A percentile compares a stretch with the other conserved stretches of the same genome.
These are phyloP conservation scores for Cucumis cinereus DNA, from an alignment of 306 rosid species.

Conservation along the genomic window DNA sequence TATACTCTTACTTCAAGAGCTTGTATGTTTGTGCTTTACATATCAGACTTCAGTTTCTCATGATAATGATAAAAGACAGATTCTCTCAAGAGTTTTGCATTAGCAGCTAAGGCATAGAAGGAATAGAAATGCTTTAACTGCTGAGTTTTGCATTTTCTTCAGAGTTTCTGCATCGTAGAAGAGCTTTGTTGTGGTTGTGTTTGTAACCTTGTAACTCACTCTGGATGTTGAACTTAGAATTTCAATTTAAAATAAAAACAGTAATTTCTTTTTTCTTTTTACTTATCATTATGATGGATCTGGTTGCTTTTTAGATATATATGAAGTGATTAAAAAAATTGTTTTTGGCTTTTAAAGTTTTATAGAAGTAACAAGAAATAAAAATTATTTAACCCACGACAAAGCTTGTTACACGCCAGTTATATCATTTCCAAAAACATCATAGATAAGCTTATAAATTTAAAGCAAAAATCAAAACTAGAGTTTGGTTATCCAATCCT, in stretches of 20 bases:
- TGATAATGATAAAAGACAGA: neutral
- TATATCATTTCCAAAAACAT: too few species aligned
- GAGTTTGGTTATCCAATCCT: too few species aligned
- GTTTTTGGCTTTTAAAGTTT: too few species aligned
- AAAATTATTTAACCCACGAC: too few species aligned
- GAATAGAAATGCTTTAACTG: neutral
- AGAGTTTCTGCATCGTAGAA: neutral
- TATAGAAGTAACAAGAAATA: too few species aligned
- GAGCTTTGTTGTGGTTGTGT: neutral
- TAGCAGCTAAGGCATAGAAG: too few species aligned
- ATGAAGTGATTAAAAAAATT: too few species aligned
- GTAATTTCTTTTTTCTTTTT: neutral
- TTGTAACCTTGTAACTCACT: neutral
- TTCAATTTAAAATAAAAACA: neutral
- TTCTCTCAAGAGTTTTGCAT: neutral
- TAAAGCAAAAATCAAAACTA: too few species aligned
- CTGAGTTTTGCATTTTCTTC: neutral
- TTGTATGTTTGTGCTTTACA: neutral
- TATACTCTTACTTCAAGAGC: neutral
- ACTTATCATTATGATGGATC: neutral
- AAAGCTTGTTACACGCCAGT: too few species aligned
- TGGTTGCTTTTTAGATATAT: neutral
- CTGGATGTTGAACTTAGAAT: neutral
- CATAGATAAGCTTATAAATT: too few species aligned
- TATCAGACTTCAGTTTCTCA: neutral